These are phyloP conservation scores for Marsdenia floribunda DNA, from an alignment of 257 asterid genomes.

Conservation along the genomic window DNA sequence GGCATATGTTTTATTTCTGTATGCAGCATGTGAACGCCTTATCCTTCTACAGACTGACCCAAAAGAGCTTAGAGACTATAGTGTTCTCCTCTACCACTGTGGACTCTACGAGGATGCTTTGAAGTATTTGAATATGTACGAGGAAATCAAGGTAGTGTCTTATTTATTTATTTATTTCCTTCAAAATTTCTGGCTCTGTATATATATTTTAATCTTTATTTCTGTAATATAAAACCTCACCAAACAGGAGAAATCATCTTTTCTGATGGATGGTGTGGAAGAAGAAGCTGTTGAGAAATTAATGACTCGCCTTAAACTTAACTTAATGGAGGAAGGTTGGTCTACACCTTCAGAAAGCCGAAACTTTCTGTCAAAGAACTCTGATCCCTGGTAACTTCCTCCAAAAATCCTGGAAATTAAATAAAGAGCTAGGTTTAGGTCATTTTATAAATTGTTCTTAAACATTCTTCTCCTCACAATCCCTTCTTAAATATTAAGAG, in stretches of 20 bases:
- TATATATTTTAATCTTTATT: neutral
- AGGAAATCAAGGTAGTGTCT: conserved; percentile 45
- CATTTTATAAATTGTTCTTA: neutral
- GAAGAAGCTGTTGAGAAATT: conserved; percentile 62
- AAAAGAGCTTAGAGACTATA: conserved; percentile 65
- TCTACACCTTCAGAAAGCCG: conserved; percentile 38
- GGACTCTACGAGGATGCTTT: conserved; percentile 69
- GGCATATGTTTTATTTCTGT: conserved; percentile 18
- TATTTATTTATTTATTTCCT: neutral
- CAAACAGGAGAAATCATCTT: conserved; percentile 28
- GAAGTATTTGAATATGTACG: conserved; percentile 48
- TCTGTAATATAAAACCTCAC: conserved; percentile 11
- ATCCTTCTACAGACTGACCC: conserved; percentile 57
- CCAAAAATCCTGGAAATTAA: neutral
- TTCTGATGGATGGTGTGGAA: conserved; percentile 33
- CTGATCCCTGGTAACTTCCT: conserved; percentile 65
- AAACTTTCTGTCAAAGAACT: conserved; percentile 48
- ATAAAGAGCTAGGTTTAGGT: no score
- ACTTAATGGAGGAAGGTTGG: conserved; percentile 80
- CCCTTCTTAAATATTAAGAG: neutral
- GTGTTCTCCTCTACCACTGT: conserved; percentile 71
- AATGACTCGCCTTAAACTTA: conserved; percentile 55
- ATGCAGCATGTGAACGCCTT: conserved; percentile 81
- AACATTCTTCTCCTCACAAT: neutral
- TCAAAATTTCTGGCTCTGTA: neutral